Conservation (phyloP, 2,329 filamentous ascomycete genomes). For the Westerdykella aurantiaca region DNA sequence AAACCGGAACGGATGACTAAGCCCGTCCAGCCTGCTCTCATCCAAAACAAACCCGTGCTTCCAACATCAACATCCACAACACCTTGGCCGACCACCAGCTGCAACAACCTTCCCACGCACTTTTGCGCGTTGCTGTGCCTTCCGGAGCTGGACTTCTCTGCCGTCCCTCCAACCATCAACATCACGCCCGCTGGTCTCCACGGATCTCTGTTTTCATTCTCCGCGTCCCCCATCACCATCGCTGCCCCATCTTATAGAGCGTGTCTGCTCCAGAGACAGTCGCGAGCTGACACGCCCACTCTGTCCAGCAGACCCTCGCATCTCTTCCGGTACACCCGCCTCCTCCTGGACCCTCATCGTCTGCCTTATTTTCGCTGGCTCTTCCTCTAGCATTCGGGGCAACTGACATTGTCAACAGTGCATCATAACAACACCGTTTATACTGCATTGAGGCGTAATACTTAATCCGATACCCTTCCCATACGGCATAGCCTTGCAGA, state of each 20-base stretch:
- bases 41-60: conserved; percentile 34
- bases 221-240: conserved; percentile 30
- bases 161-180: conserved; percentile 17
- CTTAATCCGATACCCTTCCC: conserved; percentile 15
- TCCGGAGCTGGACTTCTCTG: conserved; percentile 29
- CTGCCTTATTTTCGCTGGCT: not conserved
- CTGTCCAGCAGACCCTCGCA: conserved; percentile 18
- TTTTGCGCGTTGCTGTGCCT: conserved; percentile 19
- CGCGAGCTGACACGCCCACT: conserved; percentile 20
- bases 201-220: conserved; percentile 24
- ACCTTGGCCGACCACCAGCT: conserved; percentile 29
- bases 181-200: conserved; percentile 20
- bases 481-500: conserved; percentile 28
- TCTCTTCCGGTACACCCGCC: conserved; percentile 20
- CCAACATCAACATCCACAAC: conserved; percentile 26
- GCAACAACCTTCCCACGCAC: conserved; percentile 10
- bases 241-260: conserved; percentile 25
- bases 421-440: conserved; percentile 34
- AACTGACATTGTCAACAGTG: conserved; percentile 30
- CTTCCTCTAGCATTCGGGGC: conserved; percentile 1
- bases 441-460: conserved; percentile 22
- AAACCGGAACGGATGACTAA: conserved; percentile 17
- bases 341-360: conserved; percentile 8
- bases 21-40: conserved; percentile 10
- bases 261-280: conserved; percentile 28